Base-by-base conservation (phyloP, 768 basidiomycete genomes). In the Podaxis pistillaris region DNA sequence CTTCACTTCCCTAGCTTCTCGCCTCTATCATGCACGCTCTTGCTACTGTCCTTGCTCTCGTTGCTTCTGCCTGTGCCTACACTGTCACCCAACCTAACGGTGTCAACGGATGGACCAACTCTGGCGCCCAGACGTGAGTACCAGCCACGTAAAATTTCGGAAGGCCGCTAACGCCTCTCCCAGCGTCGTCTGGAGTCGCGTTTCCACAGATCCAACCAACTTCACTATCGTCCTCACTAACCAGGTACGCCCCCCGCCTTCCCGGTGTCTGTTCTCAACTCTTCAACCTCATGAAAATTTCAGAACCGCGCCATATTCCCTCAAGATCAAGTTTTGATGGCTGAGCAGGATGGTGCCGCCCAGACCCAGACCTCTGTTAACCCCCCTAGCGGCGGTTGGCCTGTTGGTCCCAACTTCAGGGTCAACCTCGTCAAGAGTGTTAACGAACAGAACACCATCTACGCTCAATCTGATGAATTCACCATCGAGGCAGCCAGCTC, bases 381-480 rank as follows among this genome's bases (percentile, higher is more conserved):
- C 70, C 77, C 88, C 22, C 87, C 89, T 3, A 83, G 79, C 56
- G 80, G 78, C 33, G 88, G 88, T 15, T 93, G 89, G 86, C 85
- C 86, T 5, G 51, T 72, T n/a, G 89, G 87, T 60, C 59, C 66
- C 37, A 77, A 73, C 38, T 95, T 83, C 83, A 87, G 83, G 61
- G 80, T 96, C 74, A 92, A 94, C 77, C 73, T 95, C 28, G 85
- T 88, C 64, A 68, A 78, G 66, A 79, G 83, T 66, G 64, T 78
- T 2, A 60, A 80, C 19, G 56, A 84, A 58, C 75, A 83, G 24
- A 69, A 72, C 71, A 74, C 75, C 56, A 86, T 94, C 66, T 80
- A 85, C 58, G 91, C 92, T 41, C 91, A 95, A 74, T 93, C 91
- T 17, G 56, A 60, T 28, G 70, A 84, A 60, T 95, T 94, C 74